Conservation (phyloP, 2,329 filamentous ascomycete genomes). For the Magnaporthiopsis incrustans region DNA sequence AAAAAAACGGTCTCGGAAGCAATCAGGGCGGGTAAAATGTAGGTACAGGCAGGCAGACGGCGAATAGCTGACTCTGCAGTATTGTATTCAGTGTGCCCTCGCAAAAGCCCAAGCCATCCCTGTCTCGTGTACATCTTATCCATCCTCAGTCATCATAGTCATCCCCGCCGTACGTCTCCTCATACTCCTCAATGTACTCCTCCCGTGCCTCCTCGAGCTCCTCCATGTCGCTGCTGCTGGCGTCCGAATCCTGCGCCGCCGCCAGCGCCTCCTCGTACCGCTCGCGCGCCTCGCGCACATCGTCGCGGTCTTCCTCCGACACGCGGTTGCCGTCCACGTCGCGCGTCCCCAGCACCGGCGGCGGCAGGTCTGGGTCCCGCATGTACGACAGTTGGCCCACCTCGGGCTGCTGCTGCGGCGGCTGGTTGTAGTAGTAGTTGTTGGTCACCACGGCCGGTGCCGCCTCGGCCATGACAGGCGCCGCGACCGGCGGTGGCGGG, state of each 20-base stretch:
- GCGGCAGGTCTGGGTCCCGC: conserved; percentile 4
- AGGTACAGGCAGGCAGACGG: no score
- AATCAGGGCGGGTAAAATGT: no score
- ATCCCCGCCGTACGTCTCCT: conserved; percentile 19
- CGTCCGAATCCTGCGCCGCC: conserved; percentile 13
- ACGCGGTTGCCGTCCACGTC: conserved; percentile 11
- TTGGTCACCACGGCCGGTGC: not conserved
- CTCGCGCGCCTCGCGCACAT: conserved; percentile 28
- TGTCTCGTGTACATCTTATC: no score
- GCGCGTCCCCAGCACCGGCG: conserved; percentile 6
- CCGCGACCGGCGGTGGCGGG: not conserved
- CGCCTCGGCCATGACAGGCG: not conserved
- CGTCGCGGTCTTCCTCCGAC: conserved; percentile 19
- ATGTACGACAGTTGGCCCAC: conserved; percentile 3
- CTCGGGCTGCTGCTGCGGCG: not conserved
- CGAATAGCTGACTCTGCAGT: no score
- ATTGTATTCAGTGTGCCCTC: no score
- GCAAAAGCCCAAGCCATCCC: no score
- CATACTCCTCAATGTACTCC: conserved; percentile 41
- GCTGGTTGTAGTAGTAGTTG: conserved; percentile 1
- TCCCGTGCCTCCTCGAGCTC: conserved; percentile 39
- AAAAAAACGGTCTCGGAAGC: no score
- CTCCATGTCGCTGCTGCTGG: conserved; percentile 32
- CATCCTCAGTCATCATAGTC: not conserved
- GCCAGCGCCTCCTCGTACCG: conserved; percentile 27